These are phyloP conservation scores for Climacium dendroides DNA, from an alignment of 225 moss, liverwort and hornwort genomes.

Conservation along the genomic window DNA sequence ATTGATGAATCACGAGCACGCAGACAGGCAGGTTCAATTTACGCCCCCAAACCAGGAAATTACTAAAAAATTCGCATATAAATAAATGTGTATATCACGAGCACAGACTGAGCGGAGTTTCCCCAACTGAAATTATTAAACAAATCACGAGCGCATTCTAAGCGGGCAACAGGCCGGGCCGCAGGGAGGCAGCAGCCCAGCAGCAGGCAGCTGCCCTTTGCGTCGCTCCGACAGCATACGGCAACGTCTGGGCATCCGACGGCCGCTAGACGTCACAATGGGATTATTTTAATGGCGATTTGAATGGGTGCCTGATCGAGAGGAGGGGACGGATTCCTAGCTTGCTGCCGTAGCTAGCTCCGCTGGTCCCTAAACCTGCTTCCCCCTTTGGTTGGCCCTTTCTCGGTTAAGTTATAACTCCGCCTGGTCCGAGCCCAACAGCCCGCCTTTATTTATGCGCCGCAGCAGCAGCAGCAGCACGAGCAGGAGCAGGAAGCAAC, in stretches of 20 bases:
- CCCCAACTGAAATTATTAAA: background rate
- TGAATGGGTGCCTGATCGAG: background rate
- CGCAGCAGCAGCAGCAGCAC: background rate
- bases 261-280: conserved; percentile 6
- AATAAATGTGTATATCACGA: background rate
- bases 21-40: background rate
- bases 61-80: background rate
- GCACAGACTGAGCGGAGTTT: background rate
- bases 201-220: background rate
- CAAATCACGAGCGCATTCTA: background rate
- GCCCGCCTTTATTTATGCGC: background rate
- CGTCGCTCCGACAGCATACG: conserved; percentile 34
- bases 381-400: background rate
- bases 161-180: background rate
- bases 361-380: background rate
- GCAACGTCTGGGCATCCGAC: conserved; percentile 27
- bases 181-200: background rate
- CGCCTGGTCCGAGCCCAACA: background rate
- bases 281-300: conserved; percentile 23
- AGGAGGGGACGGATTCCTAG: background rate
- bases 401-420: background rate
- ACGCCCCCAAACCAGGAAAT: background rate
- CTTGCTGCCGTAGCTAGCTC: background rate
- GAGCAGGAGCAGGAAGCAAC: background rate
- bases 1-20: background rate